Evolutionary conservation across 1,139 yeast genomes (phyloP), one percentile per base, ranked within the genome.

Genomic region (Pneumocystis canis): DNA sequence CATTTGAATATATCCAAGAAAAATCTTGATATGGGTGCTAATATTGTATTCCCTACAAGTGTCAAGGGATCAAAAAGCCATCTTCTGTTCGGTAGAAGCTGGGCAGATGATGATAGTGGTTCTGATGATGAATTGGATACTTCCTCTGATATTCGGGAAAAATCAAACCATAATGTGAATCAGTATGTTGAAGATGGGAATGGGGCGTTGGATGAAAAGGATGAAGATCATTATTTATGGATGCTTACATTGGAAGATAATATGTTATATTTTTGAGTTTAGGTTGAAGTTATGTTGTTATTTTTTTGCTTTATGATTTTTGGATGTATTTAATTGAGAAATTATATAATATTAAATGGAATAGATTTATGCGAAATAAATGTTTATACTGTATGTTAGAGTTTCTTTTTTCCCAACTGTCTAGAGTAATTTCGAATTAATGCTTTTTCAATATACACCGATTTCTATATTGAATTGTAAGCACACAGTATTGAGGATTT

Each of bases 61-160:
- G 64, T 65, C 40, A 62, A 56, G 20, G 63, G 62, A 33, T 61
- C 62, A 61, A 62, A 63, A 47, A 66, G 68, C 58, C 68, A 69
- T 62, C 67, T 70, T 64, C 71, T 71, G 66, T 70, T 71, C 59
- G 74, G 74, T 65, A 72, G 70, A 63, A 70, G 72, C 60, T 73
- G 75, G 75, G 67, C 72, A 58, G 75, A 73, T 63, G 73, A 72
- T 61, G 71, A 68, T 58, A 67, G 66, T 62, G 64, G 65, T 61
- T 63, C 64, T 54, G 67, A 47, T 47, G 54, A 47, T 47, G 54
- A 28, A 25, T 47, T 28, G 2, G 20, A 14, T 25, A 25, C 30
- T 25, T 47, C 54, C 2, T 47, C 14, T 25, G n/a, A 20, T 47
- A 25, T 14, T 25, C 20, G 31, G 7, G 31, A 25, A 7, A 47